These are phyloP conservation scores for Friedmanniomyces endolithicus DNA, from an alignment of 495 filamentous ascomycete species.

Conservation along the genomic window DNA sequence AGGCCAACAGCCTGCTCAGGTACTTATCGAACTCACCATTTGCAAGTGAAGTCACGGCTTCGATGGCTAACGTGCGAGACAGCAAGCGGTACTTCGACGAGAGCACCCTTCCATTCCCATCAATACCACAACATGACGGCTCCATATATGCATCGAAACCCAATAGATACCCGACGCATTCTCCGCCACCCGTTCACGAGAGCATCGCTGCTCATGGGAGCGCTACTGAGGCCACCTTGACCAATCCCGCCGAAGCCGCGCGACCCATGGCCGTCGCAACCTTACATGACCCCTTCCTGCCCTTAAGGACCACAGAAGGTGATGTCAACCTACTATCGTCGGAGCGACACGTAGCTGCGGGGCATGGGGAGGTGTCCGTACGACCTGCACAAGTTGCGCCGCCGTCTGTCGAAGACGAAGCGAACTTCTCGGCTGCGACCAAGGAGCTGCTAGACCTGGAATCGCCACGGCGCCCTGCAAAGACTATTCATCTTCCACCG, in stretches of 20 bases:
- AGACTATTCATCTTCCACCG: conserved; percentile 28
- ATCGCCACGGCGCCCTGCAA: conserved; percentile 13
- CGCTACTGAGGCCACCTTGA: conserved; percentile 9
- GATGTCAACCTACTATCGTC: background rate
- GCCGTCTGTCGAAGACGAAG: conserved; percentile 16
- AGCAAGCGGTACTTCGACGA: conserved; percentile 65
- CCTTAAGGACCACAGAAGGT: background rate
- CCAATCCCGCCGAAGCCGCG: background rate
- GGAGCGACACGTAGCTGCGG: background rate
- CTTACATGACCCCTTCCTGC: background rate
- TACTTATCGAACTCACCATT: conserved; percentile 28
- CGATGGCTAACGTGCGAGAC: conserved; percentile 1
- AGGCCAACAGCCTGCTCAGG: conserved; percentile 63
- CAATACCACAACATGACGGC: conserved; percentile 7
- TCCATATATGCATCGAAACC: conserved; percentile 11
- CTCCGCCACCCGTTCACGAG: background rate
- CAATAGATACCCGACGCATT: conserved; percentile 4
- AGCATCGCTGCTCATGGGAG: background rate
- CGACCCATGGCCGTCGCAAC: background rate
- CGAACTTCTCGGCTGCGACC: conserved; percentile 12
- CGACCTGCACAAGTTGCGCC: conserved; percentile 17
- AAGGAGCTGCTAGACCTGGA: conserved; percentile 9
- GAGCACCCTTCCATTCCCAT: conserved; percentile 47
- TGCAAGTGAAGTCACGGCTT: background rate
- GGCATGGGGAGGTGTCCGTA: conserved; percentile 13